Conservation (phyloP, 73 alveolate species). For the Breviolum minutum region DNA sequence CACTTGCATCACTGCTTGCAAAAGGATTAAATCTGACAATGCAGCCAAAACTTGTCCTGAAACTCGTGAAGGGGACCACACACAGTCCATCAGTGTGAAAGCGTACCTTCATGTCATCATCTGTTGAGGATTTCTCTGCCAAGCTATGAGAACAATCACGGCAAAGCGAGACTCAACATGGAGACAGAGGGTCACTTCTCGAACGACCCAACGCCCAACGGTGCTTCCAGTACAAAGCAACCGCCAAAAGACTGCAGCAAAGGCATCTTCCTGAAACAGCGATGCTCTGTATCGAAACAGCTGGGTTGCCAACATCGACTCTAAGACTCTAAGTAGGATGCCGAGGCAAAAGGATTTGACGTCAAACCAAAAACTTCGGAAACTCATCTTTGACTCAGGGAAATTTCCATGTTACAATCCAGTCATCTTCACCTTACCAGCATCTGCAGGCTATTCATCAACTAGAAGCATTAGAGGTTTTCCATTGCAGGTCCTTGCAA, state of each 20-base stretch:
- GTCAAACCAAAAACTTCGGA: no score
- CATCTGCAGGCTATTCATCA: not conserved
- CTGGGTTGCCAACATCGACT: not conserved
- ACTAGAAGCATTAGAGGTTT: not conserved
- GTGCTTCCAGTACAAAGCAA: slow-evolving; percentile 57
- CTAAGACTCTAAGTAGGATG: no score
- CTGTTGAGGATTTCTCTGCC: no score
- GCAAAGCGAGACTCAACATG: no score
- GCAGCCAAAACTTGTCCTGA: not conserved
- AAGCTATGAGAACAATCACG: no score
- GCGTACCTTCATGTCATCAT: slow-evolving; percentile 18
- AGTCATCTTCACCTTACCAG: not conserved
- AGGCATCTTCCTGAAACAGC: slow-evolving; percentile 31
- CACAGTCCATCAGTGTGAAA: slow-evolving; percentile 72
- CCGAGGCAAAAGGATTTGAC: no score
- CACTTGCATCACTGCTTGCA: not conserved
- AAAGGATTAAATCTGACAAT: not conserved
- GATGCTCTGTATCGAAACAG: not conserved
- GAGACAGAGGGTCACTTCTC: not conserved
- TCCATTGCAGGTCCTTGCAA: not conserved
- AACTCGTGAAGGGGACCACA: slow-evolving; percentile 28
- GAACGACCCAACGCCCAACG: slow-evolving; percentile 53
- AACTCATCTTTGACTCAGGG: no score
- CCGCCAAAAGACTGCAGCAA: slow-evolving; percentile 39
- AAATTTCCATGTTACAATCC: no score